phyloP scores from a whole-genome alignment of 2,329 filamentous ascomycete species.

The Uncinocarpus reesii region DNA sequence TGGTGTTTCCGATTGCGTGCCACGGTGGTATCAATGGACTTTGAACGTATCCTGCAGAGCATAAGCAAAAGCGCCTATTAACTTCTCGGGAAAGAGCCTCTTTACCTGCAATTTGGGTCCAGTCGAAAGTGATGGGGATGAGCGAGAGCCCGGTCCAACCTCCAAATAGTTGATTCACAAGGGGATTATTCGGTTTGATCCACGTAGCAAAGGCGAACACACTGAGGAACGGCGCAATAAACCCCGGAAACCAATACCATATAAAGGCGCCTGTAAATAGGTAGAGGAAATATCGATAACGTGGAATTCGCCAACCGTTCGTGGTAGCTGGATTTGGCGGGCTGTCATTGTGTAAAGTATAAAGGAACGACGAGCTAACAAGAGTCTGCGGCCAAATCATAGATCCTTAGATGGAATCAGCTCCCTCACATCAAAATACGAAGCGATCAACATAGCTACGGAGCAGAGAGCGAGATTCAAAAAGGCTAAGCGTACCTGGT shows the following conservation, averaged over 20 bases:
- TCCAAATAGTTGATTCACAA: constrained; percentile 65
- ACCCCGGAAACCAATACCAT: constrained; percentile 62
- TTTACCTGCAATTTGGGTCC: constrained; percentile 50
- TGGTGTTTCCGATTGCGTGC: constrained; percentile 63
- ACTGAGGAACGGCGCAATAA: constrained; percentile 57
- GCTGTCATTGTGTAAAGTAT: constrained; percentile 59
- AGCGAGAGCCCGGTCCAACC: constrained; percentile 57
- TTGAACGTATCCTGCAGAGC: constrained; percentile 50
- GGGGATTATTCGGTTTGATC: constrained; percentile 56
- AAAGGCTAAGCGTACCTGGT: constrained; percentile 19
- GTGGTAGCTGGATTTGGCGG: constrained; percentile 46
- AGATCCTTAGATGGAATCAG: constrained; percentile 37
- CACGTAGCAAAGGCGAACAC: constrained; percentile 63
- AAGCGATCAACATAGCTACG: not conserved
- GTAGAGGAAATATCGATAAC: constrained; percentile 55
- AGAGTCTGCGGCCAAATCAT: constrained; percentile 65
- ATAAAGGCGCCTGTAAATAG: constrained; percentile 49
- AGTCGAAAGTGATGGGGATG: constrained; percentile 65
- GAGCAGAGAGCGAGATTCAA: not conserved
- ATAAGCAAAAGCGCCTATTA: not conserved
- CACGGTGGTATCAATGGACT: constrained; percentile 62
- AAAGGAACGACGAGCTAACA: constrained; percentile 57
- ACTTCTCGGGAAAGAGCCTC: not conserved
- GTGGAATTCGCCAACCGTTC: constrained; percentile 54
- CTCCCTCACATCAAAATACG: not conserved